Conservation (phyloP, 2,329 filamentous ascomycete species). For the Cercospora brassicicola region DNA sequence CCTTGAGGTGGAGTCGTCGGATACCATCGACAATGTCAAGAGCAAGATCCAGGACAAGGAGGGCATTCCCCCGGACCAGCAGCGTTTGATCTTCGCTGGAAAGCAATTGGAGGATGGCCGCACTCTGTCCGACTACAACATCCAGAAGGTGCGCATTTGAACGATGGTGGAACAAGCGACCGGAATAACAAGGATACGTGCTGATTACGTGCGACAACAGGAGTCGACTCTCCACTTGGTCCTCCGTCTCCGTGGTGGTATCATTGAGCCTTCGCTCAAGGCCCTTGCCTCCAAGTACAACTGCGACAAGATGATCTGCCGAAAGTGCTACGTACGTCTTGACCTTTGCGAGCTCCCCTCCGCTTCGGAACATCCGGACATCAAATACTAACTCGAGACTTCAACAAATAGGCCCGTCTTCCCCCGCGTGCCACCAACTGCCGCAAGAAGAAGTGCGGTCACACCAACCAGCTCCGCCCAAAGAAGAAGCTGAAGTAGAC, state of each 20-base stretch:
- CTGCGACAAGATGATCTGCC: conserved; percentile 99
- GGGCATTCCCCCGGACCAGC: conserved; percentile 96
- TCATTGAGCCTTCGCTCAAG: conserved; percentile 99
- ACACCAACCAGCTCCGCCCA: conserved; percentile 99
- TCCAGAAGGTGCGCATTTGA: conserved; percentile 77
- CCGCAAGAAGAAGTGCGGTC: conserved; percentile 99
- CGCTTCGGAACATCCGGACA: background rate
- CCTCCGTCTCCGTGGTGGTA: conserved; percentile 97
- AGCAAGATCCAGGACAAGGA: conserved; percentile 99
- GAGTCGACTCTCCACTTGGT: conserved; percentile 98
- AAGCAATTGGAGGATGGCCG: conserved; percentile 99
- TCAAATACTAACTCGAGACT: conserved; percentile 13
- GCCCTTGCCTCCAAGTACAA: conserved; percentile 99
- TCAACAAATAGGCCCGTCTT: conserved; percentile 64
- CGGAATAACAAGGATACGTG: conserved; percentile 7
- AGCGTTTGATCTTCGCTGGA: conserved; percentile 97
- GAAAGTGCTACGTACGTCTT: conserved; percentile 93
- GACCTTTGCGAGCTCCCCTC: background rate
- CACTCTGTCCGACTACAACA: conserved; percentile 97
- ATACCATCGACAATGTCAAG: conserved; percentile 99
- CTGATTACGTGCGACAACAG: conserved; percentile 49
- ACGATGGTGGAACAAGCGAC: background rate
- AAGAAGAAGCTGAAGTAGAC: conserved; percentile 99
- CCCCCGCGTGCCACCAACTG: conserved; percentile 99
- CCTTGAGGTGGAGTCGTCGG: conserved; percentile 97